Percentiles rank a stretch among this genome's conserved stretches.
Conservation (phyloP, 768 basidiomycete species). For the Russula sp. region DNA sequence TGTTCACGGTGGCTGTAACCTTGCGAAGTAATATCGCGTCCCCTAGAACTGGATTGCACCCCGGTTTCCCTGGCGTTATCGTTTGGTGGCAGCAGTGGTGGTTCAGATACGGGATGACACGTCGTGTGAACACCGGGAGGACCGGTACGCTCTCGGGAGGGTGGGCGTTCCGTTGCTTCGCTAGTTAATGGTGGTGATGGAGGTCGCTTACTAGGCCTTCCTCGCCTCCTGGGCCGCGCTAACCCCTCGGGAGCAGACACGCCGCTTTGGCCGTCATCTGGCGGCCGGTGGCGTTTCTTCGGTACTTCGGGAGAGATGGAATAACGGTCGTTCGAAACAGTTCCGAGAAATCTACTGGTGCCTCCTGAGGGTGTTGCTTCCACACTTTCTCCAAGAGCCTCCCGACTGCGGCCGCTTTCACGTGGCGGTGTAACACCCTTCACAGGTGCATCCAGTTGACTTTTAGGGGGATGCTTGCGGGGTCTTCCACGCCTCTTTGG, state of each 20-base stretch:
- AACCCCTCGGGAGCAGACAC: neutral
- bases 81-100: neutral
- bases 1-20: neutral
- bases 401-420: neutral
- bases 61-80: neutral
- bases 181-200: neutral
- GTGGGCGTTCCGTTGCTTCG: neutral
- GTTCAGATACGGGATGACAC: neutral
- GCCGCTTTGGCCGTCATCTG: slow-evolving; percentile 25
- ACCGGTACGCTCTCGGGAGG: neutral
- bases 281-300: slow-evolving; percentile 35
- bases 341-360: neutral
- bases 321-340: neutral
- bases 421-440: neutral
- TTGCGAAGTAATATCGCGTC: neutral
- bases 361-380: neutral
- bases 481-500: slow-evolving; percentile 38
- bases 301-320: slow-evolving; percentile 22
- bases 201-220: slow-evolving; percentile 20
- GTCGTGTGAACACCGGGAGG: neutral
- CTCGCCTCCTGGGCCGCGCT: slow-evolving; percentile 18
- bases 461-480: slow-evolving; percentile 28
- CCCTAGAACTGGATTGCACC: neutral
- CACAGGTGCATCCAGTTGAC: slow-evolving; percentile 13
- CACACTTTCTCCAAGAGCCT: neutral